A percentile compares a stretch with the other conserved stretches of the same genome.
phyloP scores from a whole-genome alignment of 163 green algal species.

The Chlamydomonas reinhardtii region DNA sequence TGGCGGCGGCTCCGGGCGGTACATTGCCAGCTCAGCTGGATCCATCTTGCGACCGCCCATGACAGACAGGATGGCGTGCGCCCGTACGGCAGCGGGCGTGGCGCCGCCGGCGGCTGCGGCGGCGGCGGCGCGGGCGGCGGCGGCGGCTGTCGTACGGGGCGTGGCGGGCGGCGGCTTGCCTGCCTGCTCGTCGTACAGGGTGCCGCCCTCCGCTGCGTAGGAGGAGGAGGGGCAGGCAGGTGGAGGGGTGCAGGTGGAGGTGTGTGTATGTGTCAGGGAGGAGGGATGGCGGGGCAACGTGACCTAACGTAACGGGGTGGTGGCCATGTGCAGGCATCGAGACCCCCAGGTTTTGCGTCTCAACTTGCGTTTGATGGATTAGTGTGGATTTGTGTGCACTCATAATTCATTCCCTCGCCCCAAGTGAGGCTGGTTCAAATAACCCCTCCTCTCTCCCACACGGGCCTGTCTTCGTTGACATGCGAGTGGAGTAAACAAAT shows the following conservation, averaged over 20 bases:
- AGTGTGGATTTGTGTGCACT: too few relatives aligned
- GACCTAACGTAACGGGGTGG: too few relatives aligned
- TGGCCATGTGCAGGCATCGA: too few relatives aligned
- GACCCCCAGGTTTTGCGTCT: too few relatives aligned
- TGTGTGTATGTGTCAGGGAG: background rate
- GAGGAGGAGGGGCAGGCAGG: background rate
- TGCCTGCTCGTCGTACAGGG: background rate
- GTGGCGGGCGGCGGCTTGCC: background rate
- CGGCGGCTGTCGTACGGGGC: background rate
- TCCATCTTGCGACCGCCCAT: slow-evolving; percentile 36
- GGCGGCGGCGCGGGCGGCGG: background rate
- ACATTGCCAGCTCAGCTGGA: background rate
- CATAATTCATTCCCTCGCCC: too few relatives aligned
- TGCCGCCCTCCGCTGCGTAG: background rate
- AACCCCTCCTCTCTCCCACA: too few relatives aligned
- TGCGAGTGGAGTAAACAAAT: too few relatives aligned
- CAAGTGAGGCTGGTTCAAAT: too few relatives aligned
- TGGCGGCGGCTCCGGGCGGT: background rate
- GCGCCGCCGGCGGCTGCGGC: background rate
- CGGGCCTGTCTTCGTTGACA: too few relatives aligned
- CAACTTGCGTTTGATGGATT: too few relatives aligned
- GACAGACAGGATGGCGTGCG: slow-evolving; percentile 23
- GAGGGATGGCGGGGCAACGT: too few relatives aligned
- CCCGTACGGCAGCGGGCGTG: background rate
- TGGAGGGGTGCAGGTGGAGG: background rate